Evolutionary conservation across 2,329 filamentous ascomycete species (phyloP).

Genomic region (Aspergillus pseudoterreus): DNA sequence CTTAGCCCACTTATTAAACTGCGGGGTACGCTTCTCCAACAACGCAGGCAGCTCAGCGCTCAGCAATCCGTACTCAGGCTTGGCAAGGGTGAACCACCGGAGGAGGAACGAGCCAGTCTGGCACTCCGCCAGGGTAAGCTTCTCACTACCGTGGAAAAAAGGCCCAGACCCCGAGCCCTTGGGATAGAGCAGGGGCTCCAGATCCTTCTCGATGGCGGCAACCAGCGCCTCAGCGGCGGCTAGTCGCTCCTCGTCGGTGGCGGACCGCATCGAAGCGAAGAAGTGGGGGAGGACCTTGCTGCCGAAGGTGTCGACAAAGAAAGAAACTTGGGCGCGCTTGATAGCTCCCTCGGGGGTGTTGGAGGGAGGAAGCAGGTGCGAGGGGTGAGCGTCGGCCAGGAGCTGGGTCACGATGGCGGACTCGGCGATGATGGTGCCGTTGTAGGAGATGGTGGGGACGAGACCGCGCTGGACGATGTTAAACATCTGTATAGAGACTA

Average conservation of each 20-base stretch:
- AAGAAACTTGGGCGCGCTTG: constrained; percentile 62
- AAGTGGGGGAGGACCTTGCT: constrained; percentile 55
- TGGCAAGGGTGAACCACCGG: constrained; percentile 53
- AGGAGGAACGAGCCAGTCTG: constrained; percentile 57
- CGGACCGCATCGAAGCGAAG: constrained; percentile 47
- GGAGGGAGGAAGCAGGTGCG: constrained; percentile 58
- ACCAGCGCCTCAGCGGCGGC: constrained; percentile 51
- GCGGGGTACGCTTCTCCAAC: constrained; percentile 54
- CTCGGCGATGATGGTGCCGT: constrained; percentile 69
- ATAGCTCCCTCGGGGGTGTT: constrained; percentile 55
- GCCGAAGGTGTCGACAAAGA: constrained; percentile 69
- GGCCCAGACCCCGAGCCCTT: constrained; percentile 42
- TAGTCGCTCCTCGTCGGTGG: constrained; percentile 49
- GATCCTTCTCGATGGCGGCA: constrained; percentile 60
- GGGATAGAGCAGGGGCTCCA: constrained; percentile 64
- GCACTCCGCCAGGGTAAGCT: constrained; percentile 69
- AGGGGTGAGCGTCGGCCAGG: constrained; percentile 65
- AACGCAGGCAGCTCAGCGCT: constrained; percentile 46
- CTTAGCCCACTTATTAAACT: constrained; percentile 65
- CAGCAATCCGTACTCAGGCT: constrained; percentile 49
- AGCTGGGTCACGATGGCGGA: constrained; percentile 71
- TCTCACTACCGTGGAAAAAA: constrained; percentile 62
- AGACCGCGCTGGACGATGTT: constrained; percentile 57
- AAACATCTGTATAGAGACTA: neutral
- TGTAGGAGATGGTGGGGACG: constrained; percentile 67